Evolutionary conservation across 345 rosid genomes (phyloP).

Genomic region (Firmiana major): DNA sequence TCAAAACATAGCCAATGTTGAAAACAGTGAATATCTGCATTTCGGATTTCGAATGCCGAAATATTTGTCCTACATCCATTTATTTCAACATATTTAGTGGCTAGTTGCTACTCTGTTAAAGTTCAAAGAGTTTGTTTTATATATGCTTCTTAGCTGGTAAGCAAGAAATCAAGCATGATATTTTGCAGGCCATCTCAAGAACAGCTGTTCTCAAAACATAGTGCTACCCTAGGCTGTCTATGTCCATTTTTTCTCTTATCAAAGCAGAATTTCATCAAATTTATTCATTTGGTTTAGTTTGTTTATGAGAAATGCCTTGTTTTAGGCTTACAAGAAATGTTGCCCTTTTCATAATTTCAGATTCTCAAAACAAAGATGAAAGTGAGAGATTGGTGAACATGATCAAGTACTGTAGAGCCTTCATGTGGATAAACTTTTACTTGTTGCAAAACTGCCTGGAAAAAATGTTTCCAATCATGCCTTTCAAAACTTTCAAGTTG

Average conservation of each 20-base stretch:
- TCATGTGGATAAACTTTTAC: too few relatives aligned
- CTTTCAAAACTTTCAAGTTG: too few relatives aligned
- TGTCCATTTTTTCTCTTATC: not conserved
- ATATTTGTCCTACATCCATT: not conserved
- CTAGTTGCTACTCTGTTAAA: not conserved
- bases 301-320: not conserved
- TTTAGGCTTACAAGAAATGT: not conserved
- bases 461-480: too few relatives aligned
- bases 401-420: not conserved
- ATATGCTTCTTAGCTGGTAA: not conserved
- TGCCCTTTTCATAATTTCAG: not conserved
- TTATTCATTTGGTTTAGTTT: not conserved
- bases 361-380: not conserved
- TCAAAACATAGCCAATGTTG: not conserved
- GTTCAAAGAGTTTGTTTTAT: not conserved
- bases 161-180: not conserved
- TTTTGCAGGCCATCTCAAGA: not conserved
- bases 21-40: not conserved
- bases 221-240: not conserved
- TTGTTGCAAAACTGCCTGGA: too few relatives aligned
- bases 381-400: not conserved
- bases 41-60: not conserved
- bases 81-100: not conserved
- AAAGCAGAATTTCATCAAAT: too few relatives aligned
- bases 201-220: not conserved